Base-by-base conservation (phyloP, 768 basidiomycete species). In the Leucosporidium scottii region DNA sequence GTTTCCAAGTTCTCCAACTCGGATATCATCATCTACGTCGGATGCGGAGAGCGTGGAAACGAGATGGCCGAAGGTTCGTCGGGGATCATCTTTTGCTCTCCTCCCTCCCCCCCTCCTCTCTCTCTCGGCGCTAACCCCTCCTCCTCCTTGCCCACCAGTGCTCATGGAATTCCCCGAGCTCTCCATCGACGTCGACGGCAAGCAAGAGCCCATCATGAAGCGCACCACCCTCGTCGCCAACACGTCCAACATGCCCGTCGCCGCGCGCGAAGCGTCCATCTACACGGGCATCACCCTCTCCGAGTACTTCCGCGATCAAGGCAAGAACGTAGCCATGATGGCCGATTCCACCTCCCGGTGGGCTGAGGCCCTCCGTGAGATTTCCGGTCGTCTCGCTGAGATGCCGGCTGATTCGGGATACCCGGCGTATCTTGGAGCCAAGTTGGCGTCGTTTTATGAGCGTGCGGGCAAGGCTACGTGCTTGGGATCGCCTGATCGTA, bases 331-430 rank as follows among this genome's bases (percentile, higher is more conserved):
- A 50, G 87, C 94, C 56, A 97, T 98, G 94, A 97, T 98, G 93
- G 94, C 93, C 48, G 94, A 98, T 79, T 94, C 92, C 8, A 97
- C 94, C 0, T 94, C 92, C 27, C 93, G 96, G 74, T 99, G 96
- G 96, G 96, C 96, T 34, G 96, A 99, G 78, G 96, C 96, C 25
- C 81, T 99, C 56, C 92, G 96, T 82, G 96, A 99, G 84, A 97
- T 99, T 71, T 97, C 93, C 28, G 96, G 96, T 80, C 93, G 96
- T 80, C 80, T 99, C 69, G 96, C 96, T 49, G 96, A 99, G 81
- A 99, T 99, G 96, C 96, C 96, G 59, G 96, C 96, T 36, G 96
- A 98, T 79, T 98, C 96, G 50, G 96, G 96, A 66, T 99, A 99
- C 80, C 96, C 96, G 59, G 96, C 96, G 4, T 98, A 98, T 79